Evolutionary conservation across 148 eudicot species (phyloP), one percentile per base, ranked within the genome.

Genomic region (Chenopodium berlandieri): DNA sequence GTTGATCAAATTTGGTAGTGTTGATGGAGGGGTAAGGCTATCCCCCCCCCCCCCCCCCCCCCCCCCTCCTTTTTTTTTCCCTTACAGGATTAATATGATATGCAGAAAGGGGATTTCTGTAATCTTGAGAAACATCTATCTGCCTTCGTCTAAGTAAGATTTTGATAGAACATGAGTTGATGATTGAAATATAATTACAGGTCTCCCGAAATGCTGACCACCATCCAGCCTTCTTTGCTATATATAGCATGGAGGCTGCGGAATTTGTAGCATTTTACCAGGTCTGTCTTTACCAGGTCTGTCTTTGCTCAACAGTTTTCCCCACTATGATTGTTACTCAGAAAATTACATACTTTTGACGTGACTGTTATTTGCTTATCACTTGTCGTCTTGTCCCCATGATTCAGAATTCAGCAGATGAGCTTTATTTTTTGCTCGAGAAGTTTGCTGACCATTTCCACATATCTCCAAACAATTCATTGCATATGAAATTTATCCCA

Each of bases 1-100:
- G 79, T 82, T 96, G 84, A 91, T 96, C 86, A 96, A 96, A 88
- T 96, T 96, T 86, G 98, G 99, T 77, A 92, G 99, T 86, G 94
- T 96, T 71, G 97, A 92, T 87, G 99, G 95, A 87, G 99, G 89
- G 91, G 99, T 96, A 85, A 88, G 94, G 72, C 70, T 73, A 78
- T 80, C 56, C 77, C 44, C 1, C 44, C 44, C 7, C 7, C 8
- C 8, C 7, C 44, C 44, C 44, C 44, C 37, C 44, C 44, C 44
- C 44, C 44, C 44, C 44, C 44, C 27, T 1, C 27, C 30, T 27
- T 79, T 73, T 40, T 76, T 79, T 60, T 3, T n/a, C 34, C 37
- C 72, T 46, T 25, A 52, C 27, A 27, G 13, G 71, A 37, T 73
- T 73, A 2, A 47, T 6, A 47, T 60, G 56, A 34, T 6, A 63